A percentile compares a stretch with the other conserved stretches of the same genome.
Conservation (phyloP, 2,329 filamentous ascomycete species). For the Talaromyces sp. region DNA sequence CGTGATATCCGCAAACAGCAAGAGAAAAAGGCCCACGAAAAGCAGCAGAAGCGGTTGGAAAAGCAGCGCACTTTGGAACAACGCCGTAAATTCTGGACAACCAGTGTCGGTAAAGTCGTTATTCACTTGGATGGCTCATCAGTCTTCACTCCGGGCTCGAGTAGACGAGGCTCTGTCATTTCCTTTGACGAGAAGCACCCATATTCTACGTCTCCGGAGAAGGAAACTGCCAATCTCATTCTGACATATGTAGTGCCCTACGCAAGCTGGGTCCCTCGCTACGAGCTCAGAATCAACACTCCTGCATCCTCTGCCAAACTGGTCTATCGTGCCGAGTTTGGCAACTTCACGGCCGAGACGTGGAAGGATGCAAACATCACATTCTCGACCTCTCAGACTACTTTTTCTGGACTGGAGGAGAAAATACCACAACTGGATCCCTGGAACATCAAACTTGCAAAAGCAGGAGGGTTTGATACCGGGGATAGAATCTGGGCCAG, state of each 20-base stretch:
- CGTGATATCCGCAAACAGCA: conserved; percentile 13
- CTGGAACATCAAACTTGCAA: conserved; percentile 53
- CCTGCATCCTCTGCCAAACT: conserved; percentile 49
- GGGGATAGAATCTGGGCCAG: conserved; percentile 16
- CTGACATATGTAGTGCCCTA: conserved; percentile 57
- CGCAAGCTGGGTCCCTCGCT: conserved; percentile 57
- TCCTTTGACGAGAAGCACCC: conserved; percentile 15
- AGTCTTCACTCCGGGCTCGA: conserved; percentile 13
- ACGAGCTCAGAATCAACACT: conserved; percentile 59
- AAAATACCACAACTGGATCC: conserved; percentile 50
- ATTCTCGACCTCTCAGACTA: conserved; percentile 60
- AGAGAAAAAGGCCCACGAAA: conserved; percentile 20
- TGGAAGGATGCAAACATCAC: conserved; percentile 58
- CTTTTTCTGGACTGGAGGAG: conserved; percentile 53
- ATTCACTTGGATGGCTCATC: conserved; percentile 31
- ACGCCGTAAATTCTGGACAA: conserved; percentile 31
- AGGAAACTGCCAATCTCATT: conserved; percentile 32
- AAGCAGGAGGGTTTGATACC: conserved; percentile 19
- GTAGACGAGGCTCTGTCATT: conserved; percentile 22
- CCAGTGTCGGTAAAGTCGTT: conserved; percentile 30
- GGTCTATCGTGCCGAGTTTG: conserved; percentile 59
- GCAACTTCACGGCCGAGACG: conserved; percentile 59
- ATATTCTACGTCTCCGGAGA: background rate
- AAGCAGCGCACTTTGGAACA: conserved; percentile 22
- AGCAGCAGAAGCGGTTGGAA: conserved; percentile 21